Evolutionary conservation across 768 basidiomycete genomes (phyloP), one percentile per base, ranked within the genome.

Genomic region (Crucibulum laeve): DNA sequence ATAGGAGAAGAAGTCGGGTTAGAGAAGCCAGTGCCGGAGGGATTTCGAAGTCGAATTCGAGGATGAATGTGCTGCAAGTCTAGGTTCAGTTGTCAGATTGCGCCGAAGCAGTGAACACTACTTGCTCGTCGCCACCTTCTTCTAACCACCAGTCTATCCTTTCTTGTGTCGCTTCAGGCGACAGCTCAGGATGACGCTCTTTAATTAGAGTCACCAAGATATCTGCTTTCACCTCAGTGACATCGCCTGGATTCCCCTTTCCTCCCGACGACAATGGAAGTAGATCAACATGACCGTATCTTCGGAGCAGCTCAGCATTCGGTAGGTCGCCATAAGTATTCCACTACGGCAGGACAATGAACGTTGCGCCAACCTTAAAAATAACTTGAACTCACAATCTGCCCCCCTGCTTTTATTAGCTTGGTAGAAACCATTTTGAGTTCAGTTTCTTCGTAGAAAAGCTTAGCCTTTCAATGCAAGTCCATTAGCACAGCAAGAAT

Each of bases 311-410:
- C 52, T 94, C 94, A 5, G 88, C 79, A 57, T 98, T 98, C 4
- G 95, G 91, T 1, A 81, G 84, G 55, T 94, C 88, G 21, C 86
- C 91, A 60, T 98, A 99, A 0, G 95, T 97, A 61, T 98, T 98
- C 80, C 84, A 92, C 91, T 94, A 17, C 33, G 22, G 17, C 23
- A 17, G 23, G 47, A 33, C 49, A 39, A 44, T 23, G 35, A 42
- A 32, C 38, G 13, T 24, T 23, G 42, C 48, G 36, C 34, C 21
- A 42, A 48, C 39, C 25, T 17, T 25, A 38, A 24, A 19, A 28
- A 25, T 37, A 32, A 19, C 32, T n/a, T 42, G 38, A 30, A 67
- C 84, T 53, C 54, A 93, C 93, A 38, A 99, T 93, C 61, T 98
- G 94, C 50, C 88, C 85, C 1, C 91, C 91, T 13, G 74, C 65